Base-by-base conservation (phyloP, 805 yeast species). In the Kuraishia molischiana region DNA sequence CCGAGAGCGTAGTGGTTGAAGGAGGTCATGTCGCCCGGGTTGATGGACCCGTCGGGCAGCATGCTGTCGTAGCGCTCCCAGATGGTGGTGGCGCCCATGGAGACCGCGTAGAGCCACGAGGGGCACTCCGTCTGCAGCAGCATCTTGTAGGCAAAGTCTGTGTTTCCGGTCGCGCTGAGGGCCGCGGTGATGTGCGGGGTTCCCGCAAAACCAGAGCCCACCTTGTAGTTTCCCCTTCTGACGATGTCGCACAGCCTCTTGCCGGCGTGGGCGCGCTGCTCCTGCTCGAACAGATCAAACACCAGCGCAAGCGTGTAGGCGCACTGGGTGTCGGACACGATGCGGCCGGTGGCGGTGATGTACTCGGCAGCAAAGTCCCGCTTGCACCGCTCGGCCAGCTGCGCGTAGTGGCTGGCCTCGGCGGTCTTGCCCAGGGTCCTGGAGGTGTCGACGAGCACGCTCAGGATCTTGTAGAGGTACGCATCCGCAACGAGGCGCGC, bases 61-160 rank as follows among this genome's bases (percentile, higher is more conserved):
- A 51, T 47, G 36, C 56, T 51, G 33, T 51, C 52, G 54, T 54
- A 51, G 8, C 56, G 46, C 32, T 51, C 56, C 56, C 56, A 51
- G 10, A 48, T 39, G 2, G 56, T 51, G 18, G 56, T 51, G 4
- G 56, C 56, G 2, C 56, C 56, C 52, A 51, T 46, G 5, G 54
- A 33, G 4, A 51, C 49, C 5, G 56, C 54, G 32, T 51, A 51
- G 19, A 51, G 37, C 56, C 56, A 51, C 5, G 54, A 51, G 6
- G 56, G 56, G 29, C 47, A 40, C 34, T 43, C 36, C 13, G 41
- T 44, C 30, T 47, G 46, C 13, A 49, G 33, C 13, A 51, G 36
- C 52, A 50, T 43, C 21, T 39, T 39, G 41, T 47, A 50, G 10
- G 56, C 56, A 10, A 43, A 37, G 5, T 47, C 49, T 10, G 39